phyloP scores from a whole-genome alignment of 148 eudicot species.

The Rhododendron ovatum region DNA sequence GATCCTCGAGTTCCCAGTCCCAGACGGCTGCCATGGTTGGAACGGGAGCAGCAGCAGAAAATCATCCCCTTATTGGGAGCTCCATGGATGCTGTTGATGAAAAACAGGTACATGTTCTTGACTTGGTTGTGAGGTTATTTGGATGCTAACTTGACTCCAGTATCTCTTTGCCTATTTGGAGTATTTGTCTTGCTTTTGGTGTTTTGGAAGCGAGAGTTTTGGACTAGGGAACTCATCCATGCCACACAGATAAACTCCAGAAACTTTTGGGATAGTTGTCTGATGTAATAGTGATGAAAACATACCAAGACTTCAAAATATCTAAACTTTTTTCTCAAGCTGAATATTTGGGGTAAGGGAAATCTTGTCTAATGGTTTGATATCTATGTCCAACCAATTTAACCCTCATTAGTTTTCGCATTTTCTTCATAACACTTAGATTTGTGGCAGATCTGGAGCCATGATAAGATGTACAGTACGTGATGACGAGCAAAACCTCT shows the following conservation, averaged over 20 bases:
- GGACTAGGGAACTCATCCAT: not conserved
- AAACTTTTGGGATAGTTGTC: not conserved
- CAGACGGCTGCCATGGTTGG: conserved; percentile 53
- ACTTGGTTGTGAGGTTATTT: not conserved
- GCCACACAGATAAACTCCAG: not conserved
- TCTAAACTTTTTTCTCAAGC: not conserved
- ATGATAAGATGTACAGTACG: not conserved
- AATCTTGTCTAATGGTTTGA: not conserved
- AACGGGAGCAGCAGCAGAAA: conserved; percentile 47
- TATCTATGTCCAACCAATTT: not conserved
- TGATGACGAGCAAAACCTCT: not conserved
- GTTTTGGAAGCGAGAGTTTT: not conserved
- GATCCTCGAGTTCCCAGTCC: conserved; percentile 50
- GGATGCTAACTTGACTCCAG: not conserved
- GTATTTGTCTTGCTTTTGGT: not conserved
- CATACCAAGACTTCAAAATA: not conserved
- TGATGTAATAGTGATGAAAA: not conserved
- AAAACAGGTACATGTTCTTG: conserved; percentile 47
- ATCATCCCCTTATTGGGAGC: conserved; percentile 49
- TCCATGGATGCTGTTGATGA: conserved; percentile 51
- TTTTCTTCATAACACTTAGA: not conserved
- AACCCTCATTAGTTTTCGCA: not conserved
- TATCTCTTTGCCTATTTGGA: not conserved
- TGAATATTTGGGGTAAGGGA: not conserved
- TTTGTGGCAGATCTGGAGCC: not conserved